Conservation (phyloP, 495 filamentous ascomycete genomes). For the Penicillium waksmanii region DNA sequence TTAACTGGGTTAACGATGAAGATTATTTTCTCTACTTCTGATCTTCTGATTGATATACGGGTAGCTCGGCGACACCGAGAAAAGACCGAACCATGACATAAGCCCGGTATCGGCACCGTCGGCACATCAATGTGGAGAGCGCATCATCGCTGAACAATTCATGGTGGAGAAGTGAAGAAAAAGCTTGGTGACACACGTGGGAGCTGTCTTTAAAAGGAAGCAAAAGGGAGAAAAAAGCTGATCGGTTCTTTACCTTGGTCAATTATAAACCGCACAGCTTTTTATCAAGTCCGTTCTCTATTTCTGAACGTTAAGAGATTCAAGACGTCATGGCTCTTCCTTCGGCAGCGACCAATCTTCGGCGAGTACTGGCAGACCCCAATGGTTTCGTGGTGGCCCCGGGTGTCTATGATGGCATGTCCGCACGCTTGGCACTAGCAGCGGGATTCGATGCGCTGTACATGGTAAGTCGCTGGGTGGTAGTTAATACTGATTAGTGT, state of each 20-base stretch:
- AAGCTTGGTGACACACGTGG: conserved; percentile 15
- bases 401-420: conserved; percentile 72
- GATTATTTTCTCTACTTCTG: background rate
- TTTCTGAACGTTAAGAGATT: conserved; percentile 2
- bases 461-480: conserved; percentile 48
- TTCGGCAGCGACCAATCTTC: conserved; percentile 36
- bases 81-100: conserved; percentile 24
- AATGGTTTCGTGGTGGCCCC: conserved; percentile 55
- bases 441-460: conserved; percentile 67
- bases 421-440: conserved; percentile 63
- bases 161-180: conserved; percentile 16
- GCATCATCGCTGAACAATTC: conserved; percentile 19
- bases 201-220: conserved; percentile 3
- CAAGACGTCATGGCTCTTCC: conserved; percentile 33
- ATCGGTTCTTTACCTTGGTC: background rate
- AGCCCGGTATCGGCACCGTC: conserved; percentile 25
- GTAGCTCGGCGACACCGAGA: conserved; percentile 11
- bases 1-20: background rate
- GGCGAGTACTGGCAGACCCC: conserved; percentile 34
- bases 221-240: background rate
- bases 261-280: background rate
- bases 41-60: background rate
- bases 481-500: background rate
- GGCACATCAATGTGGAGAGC: conserved; percentile 15
- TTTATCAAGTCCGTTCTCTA: background rate